Evolutionary conservation across 768 basidiomycete species (phyloP).

Genomic region (Chalciporus sphaerocephalus): DNA sequence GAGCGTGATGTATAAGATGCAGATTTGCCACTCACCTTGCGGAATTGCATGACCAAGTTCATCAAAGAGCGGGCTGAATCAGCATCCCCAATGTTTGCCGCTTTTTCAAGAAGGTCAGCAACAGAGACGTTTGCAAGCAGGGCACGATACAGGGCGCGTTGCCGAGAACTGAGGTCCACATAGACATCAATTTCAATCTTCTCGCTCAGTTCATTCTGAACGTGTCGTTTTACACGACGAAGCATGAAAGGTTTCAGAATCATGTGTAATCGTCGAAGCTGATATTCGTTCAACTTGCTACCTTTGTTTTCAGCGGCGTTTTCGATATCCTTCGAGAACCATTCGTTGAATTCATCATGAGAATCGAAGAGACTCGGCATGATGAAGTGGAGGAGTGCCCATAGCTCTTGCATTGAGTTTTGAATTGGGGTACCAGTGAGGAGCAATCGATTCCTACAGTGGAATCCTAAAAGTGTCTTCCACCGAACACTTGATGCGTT

Average conservation of each 20-base stretch:
- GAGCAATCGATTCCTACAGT: slow-evolving; percentile 90
- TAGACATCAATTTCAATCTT: slow-evolving; percentile 98
- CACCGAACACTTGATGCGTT: slow-evolving; percentile 93
- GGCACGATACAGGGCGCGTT: slow-evolving; percentile 84
- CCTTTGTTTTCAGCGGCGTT: slow-evolving; percentile 90
- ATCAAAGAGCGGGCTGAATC: slow-evolving; percentile 92
- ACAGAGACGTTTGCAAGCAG: slow-evolving; percentile 92
- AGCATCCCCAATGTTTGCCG: slow-evolving; percentile 84
- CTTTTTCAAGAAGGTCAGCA: slow-evolving; percentile 89
- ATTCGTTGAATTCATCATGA: slow-evolving; percentile 98
- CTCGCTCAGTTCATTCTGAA: slow-evolving; percentile 99
- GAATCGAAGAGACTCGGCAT: slow-evolving; percentile 99
- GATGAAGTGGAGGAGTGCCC: slow-evolving; percentile 98
- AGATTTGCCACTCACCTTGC: slow-evolving; percentile 59
- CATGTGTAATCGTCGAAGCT: slow-evolving; percentile 93
- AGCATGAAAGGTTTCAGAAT: slow-evolving; percentile 99
- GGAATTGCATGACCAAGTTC: slow-evolving; percentile 99
- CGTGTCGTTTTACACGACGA: slow-evolving; percentile 92
- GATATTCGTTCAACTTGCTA: slow-evolving; percentile 89
- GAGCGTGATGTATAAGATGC: background rate
- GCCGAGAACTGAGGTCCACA: slow-evolving; percentile 90
- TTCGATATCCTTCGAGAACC: slow-evolving; percentile 99
- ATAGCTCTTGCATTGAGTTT: slow-evolving; percentile 99
- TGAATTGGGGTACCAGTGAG: slow-evolving; percentile 98
- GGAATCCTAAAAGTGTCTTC: slow-evolving; percentile 95